phyloP scores from a whole-genome alignment of 306 rosid species.

The Prunus mume region DNA sequence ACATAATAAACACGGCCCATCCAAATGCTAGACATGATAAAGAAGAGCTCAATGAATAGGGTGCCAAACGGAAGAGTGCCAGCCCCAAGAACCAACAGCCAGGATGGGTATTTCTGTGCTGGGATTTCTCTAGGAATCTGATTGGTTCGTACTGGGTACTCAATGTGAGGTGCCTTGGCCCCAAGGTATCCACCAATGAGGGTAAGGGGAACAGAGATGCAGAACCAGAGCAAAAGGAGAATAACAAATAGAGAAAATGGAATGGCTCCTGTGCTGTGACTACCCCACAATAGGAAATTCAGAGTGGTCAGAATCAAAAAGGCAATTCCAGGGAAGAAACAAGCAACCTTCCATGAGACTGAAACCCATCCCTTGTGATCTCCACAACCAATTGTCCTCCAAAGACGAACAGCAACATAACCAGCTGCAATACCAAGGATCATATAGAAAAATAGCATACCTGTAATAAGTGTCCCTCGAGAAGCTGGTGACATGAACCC shows the following conservation, averaged over 20 bases:
- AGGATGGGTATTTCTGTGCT: slow-evolving; percentile 82
- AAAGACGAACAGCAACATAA: slow-evolving; percentile 89
- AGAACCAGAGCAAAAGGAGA: slow-evolving; percentile 87
- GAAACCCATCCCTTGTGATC: slow-evolving; percentile 82
- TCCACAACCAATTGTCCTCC: slow-evolving; percentile 77
- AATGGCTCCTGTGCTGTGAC: slow-evolving; percentile 96
- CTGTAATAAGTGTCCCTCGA: slow-evolving; percentile 85
- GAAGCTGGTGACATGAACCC: slow-evolving; percentile 99
- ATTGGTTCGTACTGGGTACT: slow-evolving; percentile 85
- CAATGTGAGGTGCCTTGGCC: slow-evolving; percentile 80
- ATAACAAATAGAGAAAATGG: slow-evolving; percentile 81
- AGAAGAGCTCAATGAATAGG: slow-evolving; percentile 93
- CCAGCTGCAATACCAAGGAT: slow-evolving; percentile 92
- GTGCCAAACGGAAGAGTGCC: slow-evolving; percentile 97
- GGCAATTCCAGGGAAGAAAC: slow-evolving; percentile 97
- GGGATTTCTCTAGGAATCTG: slow-evolving; percentile 94
- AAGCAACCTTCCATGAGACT: slow-evolving; percentile 78
- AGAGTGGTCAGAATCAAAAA: slow-evolving; percentile 74
- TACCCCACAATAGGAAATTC: slow-evolving; percentile 92
- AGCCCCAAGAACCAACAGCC: slow-evolving; percentile 93
- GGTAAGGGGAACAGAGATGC: slow-evolving; percentile 91
- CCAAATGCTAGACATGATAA: slow-evolving; percentile 97
- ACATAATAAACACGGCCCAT: slow-evolving; percentile 98
- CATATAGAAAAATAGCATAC: slow-evolving; percentile 91
- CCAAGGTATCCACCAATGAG: slow-evolving; percentile 86